Evolutionary conservation across 106 monocot genomes (phyloP), one percentile per base, ranked within the genome.

Genomic region (Dactylorhiza incarnata): DNA sequence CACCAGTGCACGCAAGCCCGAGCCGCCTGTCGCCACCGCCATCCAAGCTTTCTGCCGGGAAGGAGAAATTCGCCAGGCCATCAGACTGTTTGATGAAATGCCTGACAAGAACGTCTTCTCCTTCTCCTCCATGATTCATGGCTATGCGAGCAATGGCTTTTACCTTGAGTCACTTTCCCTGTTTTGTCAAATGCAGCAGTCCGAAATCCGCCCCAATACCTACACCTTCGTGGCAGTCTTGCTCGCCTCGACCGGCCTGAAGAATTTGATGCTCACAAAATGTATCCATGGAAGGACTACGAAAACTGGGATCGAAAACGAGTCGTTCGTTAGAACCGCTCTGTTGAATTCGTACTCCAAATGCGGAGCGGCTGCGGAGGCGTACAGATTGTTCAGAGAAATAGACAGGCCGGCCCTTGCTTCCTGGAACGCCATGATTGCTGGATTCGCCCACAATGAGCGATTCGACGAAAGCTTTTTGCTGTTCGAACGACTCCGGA

Each of bases 151-250:
- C 46, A 82, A 75, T 20, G 80, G 86, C 6, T 58, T 52, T 47
- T 81, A 81, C 53, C 1, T 2, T 2, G 74, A 86, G 17, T 77
- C 82, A 6, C 22, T 83, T 26, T 2, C 9, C 1, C 77, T 86
- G n/a, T 86, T 86, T 53, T 48, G 54, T 19, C 45, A 48, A 0
- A 76, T 86, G 77, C 49, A 73, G 59, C 15, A 52, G 9, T 56
- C 6, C 1, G 69, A 73, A 0, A 17, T 78, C 56, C 7, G 6
- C 17, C 83, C 86, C 16, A 86, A 86, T 51, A 82, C 79, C 5
- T 81, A 79, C 84, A 77, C 87, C 22, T 47, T 84, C 51, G 87
- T 87, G 13, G 84, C 76, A 0, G 52, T 82, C 17, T 53, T 87
- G 45, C 59, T 84, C 13, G 62, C 49, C 37, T 58, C 75, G 5